Conservation (phyloP, 1,139 yeast genomes). For the Candida sojae region DNA sequence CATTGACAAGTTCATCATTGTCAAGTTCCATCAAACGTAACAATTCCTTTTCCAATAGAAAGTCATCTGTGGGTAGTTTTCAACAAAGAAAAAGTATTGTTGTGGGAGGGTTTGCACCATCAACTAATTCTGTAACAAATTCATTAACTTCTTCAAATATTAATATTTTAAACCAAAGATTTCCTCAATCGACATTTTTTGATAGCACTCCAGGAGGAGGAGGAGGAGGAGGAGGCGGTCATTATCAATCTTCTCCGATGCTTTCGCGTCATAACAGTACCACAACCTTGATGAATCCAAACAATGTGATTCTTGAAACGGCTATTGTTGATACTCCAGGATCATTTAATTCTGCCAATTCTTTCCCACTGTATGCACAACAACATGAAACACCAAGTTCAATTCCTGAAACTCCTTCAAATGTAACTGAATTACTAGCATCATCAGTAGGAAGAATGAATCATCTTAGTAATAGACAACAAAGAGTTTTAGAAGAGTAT, state of each 20-base stretch:
- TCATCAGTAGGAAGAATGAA: constrained; percentile 3
- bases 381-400: constrained; percentile 13
- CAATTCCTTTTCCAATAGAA: constrained; percentile 18
- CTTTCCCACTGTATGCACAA: constrained; percentile 13
- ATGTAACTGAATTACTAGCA: constrained; percentile 23
- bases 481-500: constrained; percentile 14
- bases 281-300: constrained; percentile 13
- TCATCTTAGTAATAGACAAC: constrained; percentile 5
- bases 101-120: not conserved
- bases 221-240: too few species aligned
- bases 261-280: constrained; percentile 16
- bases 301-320: constrained; percentile 5
- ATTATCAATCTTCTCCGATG: constrained; percentile 13
- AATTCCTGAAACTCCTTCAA: constrained; percentile 21
- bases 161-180: constrained; percentile 28
- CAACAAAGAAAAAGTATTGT: constrained; percentile 11
- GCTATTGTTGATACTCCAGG: constrained; percentile 25
- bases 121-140: constrained; percentile 13
- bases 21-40: constrained; percentile 17
- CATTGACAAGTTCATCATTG: constrained; percentile 17
- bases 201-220: constrained; percentile 22
- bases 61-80: constrained; percentile 16
- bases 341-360: constrained; percentile 22
- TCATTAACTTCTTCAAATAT: constrained; percentile 32
- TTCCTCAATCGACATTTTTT: constrained; percentile 26